Conservation (phyloP, 1,284 basidiomycete species). For the Cutaneotrichosporon arboriforme region DNA sequence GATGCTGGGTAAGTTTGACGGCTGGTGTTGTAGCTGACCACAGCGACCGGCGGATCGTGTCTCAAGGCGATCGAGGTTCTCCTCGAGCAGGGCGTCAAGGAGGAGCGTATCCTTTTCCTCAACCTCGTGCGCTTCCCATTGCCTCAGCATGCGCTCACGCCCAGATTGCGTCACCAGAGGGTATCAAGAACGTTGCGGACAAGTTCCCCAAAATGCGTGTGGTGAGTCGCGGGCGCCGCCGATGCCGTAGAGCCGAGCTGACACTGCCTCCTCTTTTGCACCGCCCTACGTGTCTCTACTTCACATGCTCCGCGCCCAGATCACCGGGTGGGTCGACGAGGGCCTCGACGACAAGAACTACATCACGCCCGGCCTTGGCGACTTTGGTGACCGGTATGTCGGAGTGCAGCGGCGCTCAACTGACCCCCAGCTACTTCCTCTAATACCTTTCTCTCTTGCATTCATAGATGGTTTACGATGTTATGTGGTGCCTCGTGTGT, state of each 20-base stretch:
- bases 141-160: constrained; percentile 4
- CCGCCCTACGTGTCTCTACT: not conserved
- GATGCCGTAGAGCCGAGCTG: not conserved
- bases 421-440: constrained; percentile 26
- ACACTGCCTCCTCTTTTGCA: not conserved
- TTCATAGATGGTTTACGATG: not conserved
- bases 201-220: constrained; percentile 77
- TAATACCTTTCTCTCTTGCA: constrained; percentile 5
- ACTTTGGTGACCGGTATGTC: constrained; percentile 72
- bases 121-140: constrained; percentile 63
- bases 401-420: not conserved
- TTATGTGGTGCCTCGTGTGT: no score
- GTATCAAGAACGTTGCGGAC: constrained; percentile 72
- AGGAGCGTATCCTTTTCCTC: constrained; percentile 87
- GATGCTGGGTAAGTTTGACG: constrained; percentile 71
- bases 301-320: constrained; percentile 51
- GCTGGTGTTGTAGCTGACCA: constrained; percentile 3
- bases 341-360: constrained; percentile 68
- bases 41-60: constrained; percentile 94
- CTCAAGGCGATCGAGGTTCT: constrained; percentile 96
- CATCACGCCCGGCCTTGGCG: constrained; percentile 78
- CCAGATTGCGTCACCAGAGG: constrained; percentile 87
- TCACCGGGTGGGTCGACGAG: constrained; percentile 96
- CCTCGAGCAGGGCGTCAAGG: constrained; percentile 74
- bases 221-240: constrained; percentile 52